These are phyloP conservation scores for Allium fistulosum DNA, from an alignment of 106 monocot genomes.

Conservation along the genomic window DNA sequence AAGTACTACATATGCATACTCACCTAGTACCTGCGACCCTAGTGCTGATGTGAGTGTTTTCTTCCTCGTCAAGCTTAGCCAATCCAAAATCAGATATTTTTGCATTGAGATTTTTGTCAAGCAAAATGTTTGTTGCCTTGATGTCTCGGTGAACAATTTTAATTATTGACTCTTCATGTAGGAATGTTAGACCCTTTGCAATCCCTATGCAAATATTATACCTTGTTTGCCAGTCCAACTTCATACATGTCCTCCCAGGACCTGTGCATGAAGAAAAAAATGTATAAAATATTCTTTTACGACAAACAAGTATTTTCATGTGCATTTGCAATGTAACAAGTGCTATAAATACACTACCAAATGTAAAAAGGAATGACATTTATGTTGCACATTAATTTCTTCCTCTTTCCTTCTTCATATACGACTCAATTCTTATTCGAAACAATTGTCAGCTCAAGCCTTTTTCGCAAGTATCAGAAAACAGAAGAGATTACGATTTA, in stretches of 20 bases:
- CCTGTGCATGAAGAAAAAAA: slow-evolving; percentile 5
- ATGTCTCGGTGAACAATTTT: slow-evolving; percentile 50
- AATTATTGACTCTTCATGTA: slow-evolving; percentile 44
- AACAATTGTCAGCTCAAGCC: too few relatives aligned
- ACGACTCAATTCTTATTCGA: too few relatives aligned
- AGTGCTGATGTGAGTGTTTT: slow-evolving; percentile 38
- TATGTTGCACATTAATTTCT: too few relatives aligned
- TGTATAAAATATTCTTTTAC: too few relatives aligned
- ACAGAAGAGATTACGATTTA: background rate
- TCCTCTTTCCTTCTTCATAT: background rate
- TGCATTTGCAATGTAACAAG: too few relatives aligned
- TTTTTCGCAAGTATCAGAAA: background rate
- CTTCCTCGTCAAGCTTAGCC: slow-evolving; percentile 42
- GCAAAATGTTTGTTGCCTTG: slow-evolving; percentile 37
- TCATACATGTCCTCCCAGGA: slow-evolving; percentile 13
- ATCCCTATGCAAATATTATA: slow-evolving; percentile 39
- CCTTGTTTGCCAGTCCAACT: slow-evolving; percentile 43
- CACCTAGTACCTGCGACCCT: slow-evolving; percentile 47
- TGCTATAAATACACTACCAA: too few relatives aligned
- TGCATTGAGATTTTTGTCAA: slow-evolving; percentile 38
- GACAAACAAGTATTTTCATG: too few relatives aligned
- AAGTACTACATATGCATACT: background rate
- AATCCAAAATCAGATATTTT: slow-evolving; percentile 57
- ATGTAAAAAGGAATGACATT: background rate
- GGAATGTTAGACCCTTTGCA: slow-evolving; percentile 39